phyloP scores from a whole-genome alignment of 2,329 filamentous ascomycete species.

The Botrytis aclada region DNA sequence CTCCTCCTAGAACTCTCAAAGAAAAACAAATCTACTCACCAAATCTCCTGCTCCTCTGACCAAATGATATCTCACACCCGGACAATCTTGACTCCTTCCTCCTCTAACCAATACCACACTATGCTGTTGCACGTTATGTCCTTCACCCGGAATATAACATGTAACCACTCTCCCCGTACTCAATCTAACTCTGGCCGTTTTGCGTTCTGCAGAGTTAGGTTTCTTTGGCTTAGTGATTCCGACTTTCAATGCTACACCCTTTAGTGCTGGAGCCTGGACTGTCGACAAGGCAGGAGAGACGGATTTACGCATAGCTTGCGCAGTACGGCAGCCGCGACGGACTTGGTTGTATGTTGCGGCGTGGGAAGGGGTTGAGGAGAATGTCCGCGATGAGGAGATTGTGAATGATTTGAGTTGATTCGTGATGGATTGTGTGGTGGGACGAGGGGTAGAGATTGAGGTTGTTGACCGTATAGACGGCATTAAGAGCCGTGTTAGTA shows the following conservation, averaged over 20 bases:
- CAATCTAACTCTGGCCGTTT: constrained; percentile 87
- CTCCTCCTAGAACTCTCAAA: background rate
- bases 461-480: background rate
- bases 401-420: constrained; percentile 32
- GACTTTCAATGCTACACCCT: constrained; percentile 94
- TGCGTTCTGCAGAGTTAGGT: constrained; percentile 95
- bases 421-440: background rate
- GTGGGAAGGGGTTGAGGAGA: background rate
- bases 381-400: constrained; percentile 37
- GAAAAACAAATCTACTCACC: constrained; percentile 55
- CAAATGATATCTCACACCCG: constrained; percentile 93
- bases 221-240: constrained; percentile 96
- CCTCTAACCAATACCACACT: constrained; percentile 95
- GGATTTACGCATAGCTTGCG: constrained; percentile 78
- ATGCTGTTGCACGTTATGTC: constrained; percentile 98
- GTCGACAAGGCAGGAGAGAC: constrained; percentile 79
- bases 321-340: constrained; percentile 64
- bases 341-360: constrained; percentile 14
- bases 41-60: constrained; percentile 90
- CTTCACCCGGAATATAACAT: constrained; percentile 94
- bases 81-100: constrained; percentile 92
- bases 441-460: background rate
- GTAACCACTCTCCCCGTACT: constrained; percentile 85
- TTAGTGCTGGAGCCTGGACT: constrained; percentile 72
- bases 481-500: background rate